Evolutionary conservation across 1,139 yeast species (phyloP), one percentile per base, ranked within the genome.

Genomic region (Starmera stellimalicola): DNA sequence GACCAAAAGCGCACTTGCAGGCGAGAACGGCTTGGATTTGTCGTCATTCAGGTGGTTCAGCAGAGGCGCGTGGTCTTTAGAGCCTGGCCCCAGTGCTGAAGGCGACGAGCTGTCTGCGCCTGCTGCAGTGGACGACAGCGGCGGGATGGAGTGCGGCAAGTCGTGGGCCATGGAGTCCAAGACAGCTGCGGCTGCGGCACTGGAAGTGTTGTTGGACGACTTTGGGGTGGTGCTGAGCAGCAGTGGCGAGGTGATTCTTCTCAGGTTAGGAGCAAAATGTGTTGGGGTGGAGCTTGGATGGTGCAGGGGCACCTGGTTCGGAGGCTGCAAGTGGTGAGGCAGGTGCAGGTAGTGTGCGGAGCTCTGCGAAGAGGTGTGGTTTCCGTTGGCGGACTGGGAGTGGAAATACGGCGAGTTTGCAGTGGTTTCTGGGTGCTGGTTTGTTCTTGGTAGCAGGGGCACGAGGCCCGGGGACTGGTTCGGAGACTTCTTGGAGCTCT

Each of bases 211-310:
- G 25, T 22, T 22, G 25, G 25, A n/a, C 7, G 25, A 22, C 25
- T 22, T 38, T 42, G 75, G 57, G 38, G 73, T 48, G 2, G 58
- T 48, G n/a, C 55, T 48, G 27, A 77, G 61, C 38, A 77, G 55
- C 36, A 77, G 58, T 0, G 84, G 84, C 10, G 82, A 75, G 0
- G 83, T 77, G 37, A 77, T 76, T 32, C 77, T 55, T 43, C 71
- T 72, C 37, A 76, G 56, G 27, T 77, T 77, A 0, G 80, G 74
- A 23, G 81, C 82, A 62, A 73, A 77, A 48, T 75, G 82, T 2
- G 82, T 70, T 16, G 84, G 84, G 2, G 82, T 75, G 2, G 81
- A 73, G 5, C 74, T 65, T 7, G 84, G 84, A 50, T 76, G 77
- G 51, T 76, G 79, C 31, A 77, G 57, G 10, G 82, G 80, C 31